Evolutionary conservation across 2,329 filamentous ascomycete species (phyloP).

Genomic region (Parascedosporium putredinis): DNA sequence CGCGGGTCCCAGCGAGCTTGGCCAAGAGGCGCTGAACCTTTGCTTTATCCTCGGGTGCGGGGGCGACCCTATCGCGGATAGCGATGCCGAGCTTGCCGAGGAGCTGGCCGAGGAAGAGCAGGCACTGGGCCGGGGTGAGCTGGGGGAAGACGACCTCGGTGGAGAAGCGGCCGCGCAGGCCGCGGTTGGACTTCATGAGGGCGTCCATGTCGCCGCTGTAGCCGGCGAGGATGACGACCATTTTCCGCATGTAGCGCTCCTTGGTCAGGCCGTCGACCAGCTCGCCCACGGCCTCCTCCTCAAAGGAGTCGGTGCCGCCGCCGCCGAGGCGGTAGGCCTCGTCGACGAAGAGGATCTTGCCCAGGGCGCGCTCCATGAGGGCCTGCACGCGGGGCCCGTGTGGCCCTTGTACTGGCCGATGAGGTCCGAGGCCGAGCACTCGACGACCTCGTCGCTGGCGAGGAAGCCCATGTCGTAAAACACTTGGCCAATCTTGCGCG

Average conservation of each 20-base stretch:
- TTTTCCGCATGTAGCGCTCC: slow-evolving; percentile 43
- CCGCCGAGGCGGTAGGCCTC: slow-evolving; percentile 54
- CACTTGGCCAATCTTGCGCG: slow-evolving; percentile 63
- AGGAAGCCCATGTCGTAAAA: slow-evolving; percentile 68
- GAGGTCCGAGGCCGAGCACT: slow-evolving; percentile 58
- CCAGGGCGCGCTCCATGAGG: slow-evolving; percentile 47
- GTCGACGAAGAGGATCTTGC: slow-evolving; percentile 60
- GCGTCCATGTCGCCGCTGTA: slow-evolving; percentile 57
- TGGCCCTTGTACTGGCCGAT: slow-evolving; percentile 60
- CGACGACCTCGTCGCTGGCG: slow-evolving; percentile 45
- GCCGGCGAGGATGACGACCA: slow-evolving; percentile 60
- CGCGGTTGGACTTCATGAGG: slow-evolving; percentile 50
- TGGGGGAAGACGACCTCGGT: slow-evolving; percentile 47
- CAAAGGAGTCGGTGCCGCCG: slow-evolving; percentile 45
- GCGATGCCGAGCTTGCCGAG: slow-evolving; percentile 19
- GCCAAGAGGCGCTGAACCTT: slow-evolving; percentile 23
- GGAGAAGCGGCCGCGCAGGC: slow-evolving; percentile 54
- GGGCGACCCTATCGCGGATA: slow-evolving; percentile 12
- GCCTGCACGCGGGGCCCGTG: slow-evolving; percentile 53
- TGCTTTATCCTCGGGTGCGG: slow-evolving; percentile 9
- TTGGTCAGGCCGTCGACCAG: slow-evolving; percentile 43
- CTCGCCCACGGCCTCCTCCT: slow-evolving; percentile 45
- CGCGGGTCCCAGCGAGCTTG: slow-evolving; percentile 27
- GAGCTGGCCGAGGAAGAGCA: slow-evolving; percentile 27
- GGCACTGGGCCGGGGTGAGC: slow-evolving; percentile 31